Evolutionary conservation across 306 rosid species (phyloP), one percentile per base, ranked within the genome.

Genomic region (Pyrus bretschneideri): DNA sequence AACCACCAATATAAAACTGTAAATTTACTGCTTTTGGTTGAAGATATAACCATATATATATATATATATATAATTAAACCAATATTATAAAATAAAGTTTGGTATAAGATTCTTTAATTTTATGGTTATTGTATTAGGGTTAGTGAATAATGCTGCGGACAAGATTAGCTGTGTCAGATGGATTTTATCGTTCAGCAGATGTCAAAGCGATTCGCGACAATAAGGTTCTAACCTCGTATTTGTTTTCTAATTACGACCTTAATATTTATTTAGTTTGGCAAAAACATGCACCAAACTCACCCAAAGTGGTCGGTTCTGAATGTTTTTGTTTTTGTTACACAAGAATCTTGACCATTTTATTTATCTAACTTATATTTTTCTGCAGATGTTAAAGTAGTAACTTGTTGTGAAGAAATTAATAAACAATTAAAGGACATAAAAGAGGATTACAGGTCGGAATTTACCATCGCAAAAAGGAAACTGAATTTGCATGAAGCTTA

Each of bases 291-390:
- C 22, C 73, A 31, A 68, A 73, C 61, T 73, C 73, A 42, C 72
- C 69, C 76, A 69, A 64, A 69, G 57, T 74, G 83, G 69, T 75
- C 82, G 70, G 80, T 31, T 76, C 23, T 40, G 45, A 71, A 74
- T 59, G 58, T 22, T 80, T 80, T 66, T 44, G 65, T 14, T 31
- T 49, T 14, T 46, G 54, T 46, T 46, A 55, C 58, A 38, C 42
- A 1, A 40, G 58, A 59, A 60, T 73, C 68, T 40, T 40, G 57
- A 9, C 77, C 54, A 13, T 4, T 46, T 4, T 46, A 14, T 46
- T 4, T 15, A 15, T 15, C 19, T 49, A 15, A 49, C 55, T 4
- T 49, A 4, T 49, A 4, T 15, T 49, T 49, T 49, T 49, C 55
- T 15, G 55, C 55, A 0, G 55, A 49, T 15, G 7, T 49, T 15